Evolutionary conservation across 306 rosid genomes (phyloP).

Genomic region (Coriaria nepalensis): DNA sequence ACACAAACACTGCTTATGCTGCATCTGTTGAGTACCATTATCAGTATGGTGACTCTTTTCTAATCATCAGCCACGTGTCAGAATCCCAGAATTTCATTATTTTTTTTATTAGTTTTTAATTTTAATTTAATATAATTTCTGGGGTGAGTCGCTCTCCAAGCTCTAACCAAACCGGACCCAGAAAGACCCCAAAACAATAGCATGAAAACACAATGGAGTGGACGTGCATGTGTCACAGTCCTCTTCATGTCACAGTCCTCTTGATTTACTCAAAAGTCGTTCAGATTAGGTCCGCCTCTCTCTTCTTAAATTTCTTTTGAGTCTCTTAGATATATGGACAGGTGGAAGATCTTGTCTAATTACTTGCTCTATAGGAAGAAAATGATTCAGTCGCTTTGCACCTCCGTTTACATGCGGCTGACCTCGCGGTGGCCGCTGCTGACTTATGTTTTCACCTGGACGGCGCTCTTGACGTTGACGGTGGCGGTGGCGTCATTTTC

Average conservation of each 20-base stretch:
- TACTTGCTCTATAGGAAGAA: neutral
- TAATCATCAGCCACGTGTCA: no score
- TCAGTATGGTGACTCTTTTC: no score
- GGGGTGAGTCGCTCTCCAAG: no score
- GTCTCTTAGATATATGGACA: neutral
- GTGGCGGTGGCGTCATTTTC: slow-evolving; percentile 63
- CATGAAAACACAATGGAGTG: neutral
- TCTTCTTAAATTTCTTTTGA: neutral
- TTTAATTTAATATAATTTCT: neutral
- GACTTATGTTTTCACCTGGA: slow-evolving; percentile 56
- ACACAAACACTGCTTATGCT: neutral
- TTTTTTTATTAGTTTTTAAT: neutral
- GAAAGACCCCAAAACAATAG: no score
- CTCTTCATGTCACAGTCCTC: slow-evolving; percentile 9
- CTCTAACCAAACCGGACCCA: no score
- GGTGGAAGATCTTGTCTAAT: neutral
- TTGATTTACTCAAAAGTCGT: slow-evolving; percentile 10
- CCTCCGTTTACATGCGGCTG: slow-evolving; percentile 20
- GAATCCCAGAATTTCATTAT: no score
- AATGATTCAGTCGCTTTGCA: slow-evolving; percentile 37
- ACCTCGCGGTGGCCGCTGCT: slow-evolving; percentile 44
- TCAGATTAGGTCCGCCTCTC: slow-evolving; percentile 7
- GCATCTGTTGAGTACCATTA: no score
- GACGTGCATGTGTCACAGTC: neutral
- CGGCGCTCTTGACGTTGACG: slow-evolving; percentile 30